Conservation (phyloP, 129 eudicot genomes). For the Flaveria robusta region DNA sequence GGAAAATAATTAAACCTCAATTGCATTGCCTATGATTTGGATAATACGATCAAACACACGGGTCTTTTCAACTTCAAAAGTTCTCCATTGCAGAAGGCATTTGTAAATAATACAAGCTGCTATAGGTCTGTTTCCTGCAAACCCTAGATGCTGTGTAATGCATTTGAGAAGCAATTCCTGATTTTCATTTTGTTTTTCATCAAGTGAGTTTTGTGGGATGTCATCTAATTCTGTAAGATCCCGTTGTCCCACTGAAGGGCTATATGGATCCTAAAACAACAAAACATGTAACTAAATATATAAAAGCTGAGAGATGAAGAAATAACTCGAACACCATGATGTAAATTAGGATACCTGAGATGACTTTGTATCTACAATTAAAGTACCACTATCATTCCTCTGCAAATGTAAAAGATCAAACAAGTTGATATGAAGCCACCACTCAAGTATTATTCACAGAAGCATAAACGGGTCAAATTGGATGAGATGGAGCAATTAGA, state of each 20-base stretch:
- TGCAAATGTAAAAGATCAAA: conserved; percentile 42
- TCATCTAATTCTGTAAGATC: conserved; percentile 68
- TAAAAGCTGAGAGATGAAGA: background rate
- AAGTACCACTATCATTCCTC: conserved; percentile 79
- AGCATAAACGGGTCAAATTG: too few relatives aligned
- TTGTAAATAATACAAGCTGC: conserved; percentile 93
- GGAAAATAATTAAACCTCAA: conserved; percentile 60
- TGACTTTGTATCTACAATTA: conserved; percentile 52
- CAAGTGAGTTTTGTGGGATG: conserved; percentile 87
- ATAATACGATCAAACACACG: conserved; percentile 82
- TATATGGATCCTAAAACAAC: conserved; percentile 61
- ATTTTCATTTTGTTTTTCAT: conserved; percentile 86
- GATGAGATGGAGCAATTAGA: too few relatives aligned
- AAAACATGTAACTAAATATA: conserved; percentile 10
- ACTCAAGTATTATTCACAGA: too few relatives aligned
- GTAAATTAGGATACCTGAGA: conserved; percentile 44
- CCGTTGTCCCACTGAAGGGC: conserved; percentile 57
- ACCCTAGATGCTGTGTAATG: conserved; percentile 76
- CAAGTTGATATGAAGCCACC: too few relatives aligned
- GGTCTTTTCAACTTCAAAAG: conserved; percentile 93
- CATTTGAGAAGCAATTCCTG: conserved; percentile 84
- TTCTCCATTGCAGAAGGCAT: conserved; percentile 95
- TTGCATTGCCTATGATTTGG: conserved; percentile 87
- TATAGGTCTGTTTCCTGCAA: conserved; percentile 75
- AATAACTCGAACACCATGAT: background rate